Percentiles rank a stretch among this genome's conserved stretches.
Conservation (phyloP, 305 asterid genomes). For the Caryopteris hybrid region DNA sequence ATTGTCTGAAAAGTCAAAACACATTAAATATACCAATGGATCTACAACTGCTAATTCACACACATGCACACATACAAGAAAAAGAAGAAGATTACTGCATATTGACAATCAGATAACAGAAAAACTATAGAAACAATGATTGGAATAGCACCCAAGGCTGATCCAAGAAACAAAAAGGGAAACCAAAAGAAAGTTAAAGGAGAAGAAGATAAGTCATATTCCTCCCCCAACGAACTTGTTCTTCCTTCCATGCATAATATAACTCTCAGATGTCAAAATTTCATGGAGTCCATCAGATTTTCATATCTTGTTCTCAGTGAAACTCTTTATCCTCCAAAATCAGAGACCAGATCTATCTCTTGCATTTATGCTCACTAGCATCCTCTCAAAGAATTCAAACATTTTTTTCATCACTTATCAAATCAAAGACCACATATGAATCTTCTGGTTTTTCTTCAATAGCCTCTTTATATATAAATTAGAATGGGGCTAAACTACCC, state of each 20-base stretch:
- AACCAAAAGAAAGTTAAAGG: background rate
- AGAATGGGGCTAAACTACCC: background rate
- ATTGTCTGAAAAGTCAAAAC: conserved; percentile 50
- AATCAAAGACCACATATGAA: background rate
- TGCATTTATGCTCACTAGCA: background rate
- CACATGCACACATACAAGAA: background rate
- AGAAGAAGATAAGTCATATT: background rate
- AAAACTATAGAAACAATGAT: background rate
- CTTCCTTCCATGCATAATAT: background rate
- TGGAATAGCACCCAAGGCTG: conserved; percentile 1
- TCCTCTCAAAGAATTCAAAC: background rate
- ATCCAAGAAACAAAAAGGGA: background rate
- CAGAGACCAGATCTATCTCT: background rate
- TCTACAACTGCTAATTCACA: conserved; percentile 21
- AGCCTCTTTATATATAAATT: background rate
- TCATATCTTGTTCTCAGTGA: background rate
- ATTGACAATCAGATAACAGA: background rate
- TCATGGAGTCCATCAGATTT: background rate
- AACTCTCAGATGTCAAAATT: background rate
- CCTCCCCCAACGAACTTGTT: background rate
- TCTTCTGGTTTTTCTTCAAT: background rate
- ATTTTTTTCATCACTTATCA: background rate
- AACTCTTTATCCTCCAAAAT: background rate
- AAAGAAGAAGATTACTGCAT: conserved; percentile 3
- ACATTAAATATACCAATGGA: conserved; percentile 15